Evolutionary conservation across 768 basidiomycete species (phyloP), one percentile per base, ranked within the genome.

Genomic region (Termitomyces sp.): DNA sequence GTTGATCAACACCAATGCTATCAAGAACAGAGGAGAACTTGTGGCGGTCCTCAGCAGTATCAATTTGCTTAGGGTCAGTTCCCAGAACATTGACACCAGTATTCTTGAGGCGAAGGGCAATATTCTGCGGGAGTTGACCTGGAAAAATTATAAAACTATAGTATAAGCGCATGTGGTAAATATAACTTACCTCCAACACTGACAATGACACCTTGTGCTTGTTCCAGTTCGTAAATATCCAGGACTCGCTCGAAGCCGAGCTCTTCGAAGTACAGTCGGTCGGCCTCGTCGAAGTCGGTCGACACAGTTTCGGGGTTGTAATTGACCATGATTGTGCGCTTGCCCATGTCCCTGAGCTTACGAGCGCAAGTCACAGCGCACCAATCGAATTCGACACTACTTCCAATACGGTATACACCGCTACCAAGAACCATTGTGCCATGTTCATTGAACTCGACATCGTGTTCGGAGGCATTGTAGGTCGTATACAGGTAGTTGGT

Each of bases 401-500:
- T 93, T 46, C 97, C 97, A 65, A 99, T 98, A 59, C 97, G 89
- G 76, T 99, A 98, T 22, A 99, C 97, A 65, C 97, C 97, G 59
- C 90, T 93, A 26, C 97, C 97, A 24, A 98, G 87, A 24, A 99
- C 96, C 93, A 98, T 97, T n/a, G 95, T 98, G 43, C 97, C 97
- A 64, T 97, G 85, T 65, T 98, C 96, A 67, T 95, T 80, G 69
- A 98, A 98, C 22, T 91, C 84, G 69, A 99, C 89, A 67, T 99
- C 97, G 65, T 99, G 97, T 60, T 89, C 85, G 0, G 93, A 89
- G 3, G 95, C 97, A 67, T 98, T 98, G 81, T 98, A 99, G 20
- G 97, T 98, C 20, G 96, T 98, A 77, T 98, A 99, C 57, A 99
- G 89, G 75, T 98, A 98, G 79, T 98, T 98, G 63, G 97, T 99